Conservation (phyloP, 768 basidiomycete genomes). For the Tylopilus felleus region DNA sequence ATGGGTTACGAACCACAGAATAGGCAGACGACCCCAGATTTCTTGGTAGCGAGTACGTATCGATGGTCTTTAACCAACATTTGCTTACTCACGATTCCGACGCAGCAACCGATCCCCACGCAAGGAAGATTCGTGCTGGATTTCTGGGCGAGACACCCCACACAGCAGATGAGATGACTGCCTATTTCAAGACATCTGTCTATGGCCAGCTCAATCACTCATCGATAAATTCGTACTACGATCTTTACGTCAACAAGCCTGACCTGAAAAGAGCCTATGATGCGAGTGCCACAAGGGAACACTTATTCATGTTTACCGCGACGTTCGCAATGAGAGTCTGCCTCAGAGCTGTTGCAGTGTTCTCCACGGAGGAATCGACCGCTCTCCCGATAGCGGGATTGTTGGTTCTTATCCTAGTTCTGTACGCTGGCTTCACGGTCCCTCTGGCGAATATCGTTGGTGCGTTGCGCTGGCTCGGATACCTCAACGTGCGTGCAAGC, state of each 20-base stretch:
- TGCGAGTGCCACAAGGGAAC: constrained; percentile 48
- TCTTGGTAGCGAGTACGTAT: constrained; percentile 37
- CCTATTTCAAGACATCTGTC: constrained; percentile 39
- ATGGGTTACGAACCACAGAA: constrained; percentile 54
- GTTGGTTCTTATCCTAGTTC: constrained; percentile 36
- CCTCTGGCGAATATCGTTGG: constrained; percentile 32
- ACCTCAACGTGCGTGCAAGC: constrained; percentile 50
- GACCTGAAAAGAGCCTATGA: constrained; percentile 43
- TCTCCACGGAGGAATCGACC: constrained; percentile 48
- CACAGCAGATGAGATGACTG: too few species aligned
- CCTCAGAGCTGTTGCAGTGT: constrained; percentile 64
- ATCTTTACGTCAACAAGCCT: constrained; percentile 42
- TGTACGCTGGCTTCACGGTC: constrained; percentile 43
- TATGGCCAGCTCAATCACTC: constrained; percentile 40
- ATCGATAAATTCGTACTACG: constrained; percentile 46
- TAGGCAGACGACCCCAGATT: constrained; percentile 62
- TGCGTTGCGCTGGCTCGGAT: constrained; percentile 65
- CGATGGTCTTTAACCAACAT: background rate
- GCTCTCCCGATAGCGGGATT: constrained; percentile 38
- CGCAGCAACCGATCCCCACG: constrained; percentile 55
- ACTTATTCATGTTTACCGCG: constrained; percentile 49
- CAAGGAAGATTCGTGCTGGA: constrained; percentile 46
- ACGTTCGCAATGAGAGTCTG: constrained; percentile 68
- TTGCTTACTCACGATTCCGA: background rate
- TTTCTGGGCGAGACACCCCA: constrained; percentile 28